These are phyloP conservation scores for Alternaria alternata DNA, from an alignment of 2,329 filamentous ascomycete genomes.

Conservation along the genomic window DNA sequence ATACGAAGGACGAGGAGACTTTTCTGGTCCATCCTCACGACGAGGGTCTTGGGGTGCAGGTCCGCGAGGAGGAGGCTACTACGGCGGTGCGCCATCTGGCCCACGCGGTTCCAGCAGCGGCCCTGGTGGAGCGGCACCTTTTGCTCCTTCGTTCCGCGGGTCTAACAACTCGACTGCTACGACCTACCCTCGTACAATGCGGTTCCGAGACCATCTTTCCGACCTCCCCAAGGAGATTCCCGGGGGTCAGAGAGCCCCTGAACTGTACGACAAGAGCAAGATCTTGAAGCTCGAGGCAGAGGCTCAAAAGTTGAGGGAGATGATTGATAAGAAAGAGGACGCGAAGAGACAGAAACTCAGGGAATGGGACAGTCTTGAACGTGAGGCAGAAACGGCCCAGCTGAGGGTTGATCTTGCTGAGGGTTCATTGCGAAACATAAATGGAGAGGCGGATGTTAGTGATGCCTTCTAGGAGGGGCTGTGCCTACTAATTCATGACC, in stretches of 20 bases:
- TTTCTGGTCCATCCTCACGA: constrained; percentile 42
- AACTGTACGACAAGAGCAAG: constrained; percentile 54
- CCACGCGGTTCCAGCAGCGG: constrained; percentile 42
- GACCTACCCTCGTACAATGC: constrained; percentile 58
- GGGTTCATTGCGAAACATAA: constrained; percentile 53
- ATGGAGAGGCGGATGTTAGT: constrained; percentile 51
- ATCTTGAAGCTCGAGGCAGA: constrained; percentile 58
- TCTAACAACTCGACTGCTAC: constrained; percentile 54
- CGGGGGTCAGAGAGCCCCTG: constrained; percentile 55
- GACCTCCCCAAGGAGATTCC: constrained; percentile 56
- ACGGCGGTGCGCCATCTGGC: constrained; percentile 44
- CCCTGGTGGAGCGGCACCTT: constrained; percentile 37
- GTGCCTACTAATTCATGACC: not conserved
- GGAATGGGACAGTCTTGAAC: constrained; percentile 57
- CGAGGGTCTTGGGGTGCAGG: constrained; percentile 48
- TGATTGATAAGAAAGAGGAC: constrained; percentile 58
- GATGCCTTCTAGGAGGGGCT: constrained; percentile 45
- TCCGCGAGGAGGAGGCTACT: constrained; percentile 42
- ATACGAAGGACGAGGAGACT: constrained; percentile 49
- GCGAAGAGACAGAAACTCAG: constrained; percentile 53
- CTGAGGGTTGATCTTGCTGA: constrained; percentile 58
- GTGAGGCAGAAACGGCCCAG: constrained; percentile 56
- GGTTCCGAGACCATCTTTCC: constrained; percentile 54
- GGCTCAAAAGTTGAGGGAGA: constrained; percentile 53
- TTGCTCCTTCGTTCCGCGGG: constrained; percentile 52